These are phyloP conservation scores for Royoungia palumana DNA, from an alignment of 768 basidiomycete species.

Conservation along the genomic window DNA sequence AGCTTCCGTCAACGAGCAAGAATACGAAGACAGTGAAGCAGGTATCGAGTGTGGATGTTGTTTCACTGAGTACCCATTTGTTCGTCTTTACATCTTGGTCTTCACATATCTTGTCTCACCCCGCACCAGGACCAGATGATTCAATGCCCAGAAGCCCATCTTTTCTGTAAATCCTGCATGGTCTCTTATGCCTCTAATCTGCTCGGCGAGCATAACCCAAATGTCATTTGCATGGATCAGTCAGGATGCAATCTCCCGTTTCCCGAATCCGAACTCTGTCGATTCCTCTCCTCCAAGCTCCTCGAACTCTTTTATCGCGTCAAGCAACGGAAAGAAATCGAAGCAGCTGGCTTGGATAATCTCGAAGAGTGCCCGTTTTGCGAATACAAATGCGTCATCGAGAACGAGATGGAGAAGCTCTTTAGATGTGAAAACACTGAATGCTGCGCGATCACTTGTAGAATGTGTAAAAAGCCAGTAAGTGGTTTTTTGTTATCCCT, in stretches of 20 bases:
- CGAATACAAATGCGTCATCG: conserved; percentile 81
- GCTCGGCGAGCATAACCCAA: conserved; percentile 59
- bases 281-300: conserved; percentile 65
- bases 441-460: conserved; percentile 75
- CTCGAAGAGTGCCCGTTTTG: conserved; percentile 91
- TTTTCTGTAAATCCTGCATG: conserved; percentile 79
- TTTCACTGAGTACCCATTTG: conserved; percentile 68
- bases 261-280: conserved; percentile 61
- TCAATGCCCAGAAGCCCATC: conserved; percentile 86
- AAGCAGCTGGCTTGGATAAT: conserved; percentile 71
- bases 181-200: conserved; percentile 62
- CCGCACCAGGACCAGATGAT: conserved; percentile 68
- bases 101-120: background rate
- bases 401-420: conserved; percentile 61
- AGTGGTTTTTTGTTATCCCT: conserved; percentile 21
- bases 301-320: conserved; percentile 70
- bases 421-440: conserved; percentile 55
- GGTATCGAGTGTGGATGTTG: conserved; percentile 90
- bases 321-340: conserved; percentile 74
- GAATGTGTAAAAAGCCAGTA: conserved; percentile 72
- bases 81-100: conserved; percentile 35
- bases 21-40: conserved; percentile 45
- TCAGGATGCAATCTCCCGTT: conserved; percentile 69
- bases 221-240: conserved; percentile 79
- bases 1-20: conserved; percentile 37